Base-by-base conservation (phyloP, 805 yeast species). In the Vanderwaltozyma yarrowii region DNA sequence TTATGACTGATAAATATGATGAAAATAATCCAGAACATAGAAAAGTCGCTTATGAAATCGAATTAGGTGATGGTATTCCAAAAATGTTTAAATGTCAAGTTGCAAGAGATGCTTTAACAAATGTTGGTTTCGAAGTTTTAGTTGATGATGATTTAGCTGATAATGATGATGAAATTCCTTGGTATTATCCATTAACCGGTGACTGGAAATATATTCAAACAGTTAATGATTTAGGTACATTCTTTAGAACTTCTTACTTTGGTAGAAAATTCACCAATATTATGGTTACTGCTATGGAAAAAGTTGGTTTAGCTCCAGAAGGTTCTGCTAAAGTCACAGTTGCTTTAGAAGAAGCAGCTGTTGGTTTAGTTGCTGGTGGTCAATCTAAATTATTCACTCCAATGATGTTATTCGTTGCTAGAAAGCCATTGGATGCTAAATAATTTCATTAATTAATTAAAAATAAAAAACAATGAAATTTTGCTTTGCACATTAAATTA, bases 61-160 rank as follows among this genome's bases (percentile, higher is more conserved):
- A 92, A 70, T 74, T 89, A 45, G 98, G 98, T 59, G 96, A 92
- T 61, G 98, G 98, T 67, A 92, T 92, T 53, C 97, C 98, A 59
- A 87, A 89, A 69, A 92, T 92, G 98, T 86, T 74, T 74, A 64
- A 69, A 52, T 75, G 77, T 45, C 74, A 77, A 46, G 96, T 85
- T 52, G 98, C 98, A 27, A 81, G 78, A 60, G 65, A 81, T 41
- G 97, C 97, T 20, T 73, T 92, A 55, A 71, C 75, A 61, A 71
- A 70, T 34, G 95, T 85, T 47, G 98, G 98, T 12, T 92, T 92
- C 61, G 80, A 84, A 52, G 67, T 92, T 48, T 73, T 74, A 54
- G 74, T 74, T 58, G 76, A 76, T 62, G 69, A 70, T 51, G 98
- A 92, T 61, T 70, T 92, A 57, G 96, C 97, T 39, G 84, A 80